Percentiles rank a stretch among this genome's conserved stretches.
These are phyloP conservation scores for Sporothrix mexicana DNA, from an alignment of 2,329 filamentous ascomycete genomes.

Conservation along the genomic window DNA sequence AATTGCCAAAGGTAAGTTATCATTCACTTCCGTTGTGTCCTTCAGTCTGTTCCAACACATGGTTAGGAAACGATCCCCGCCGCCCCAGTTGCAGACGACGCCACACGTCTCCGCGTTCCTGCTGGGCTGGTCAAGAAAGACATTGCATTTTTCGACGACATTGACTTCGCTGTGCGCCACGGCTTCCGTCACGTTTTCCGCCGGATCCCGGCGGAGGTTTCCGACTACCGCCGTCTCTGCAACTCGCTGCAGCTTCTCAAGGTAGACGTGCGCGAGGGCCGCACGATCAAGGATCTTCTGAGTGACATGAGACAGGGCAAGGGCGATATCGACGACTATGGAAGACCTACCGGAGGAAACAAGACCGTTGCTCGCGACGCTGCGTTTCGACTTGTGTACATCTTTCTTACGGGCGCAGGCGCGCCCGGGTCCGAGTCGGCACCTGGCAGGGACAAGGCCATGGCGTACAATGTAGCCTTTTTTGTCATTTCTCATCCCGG, in stretches of 20 bases:
- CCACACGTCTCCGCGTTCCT: background rate
- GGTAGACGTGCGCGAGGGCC: background rate
- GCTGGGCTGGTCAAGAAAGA: background rate
- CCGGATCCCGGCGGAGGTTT: background rate
- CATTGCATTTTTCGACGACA: background rate
- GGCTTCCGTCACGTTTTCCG: background rate
- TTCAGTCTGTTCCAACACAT: background rate
- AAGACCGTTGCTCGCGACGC: background rate
- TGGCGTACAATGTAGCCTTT: too few relatives aligned
- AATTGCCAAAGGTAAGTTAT: background rate
- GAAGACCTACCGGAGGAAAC: background rate
- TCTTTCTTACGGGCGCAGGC: background rate
- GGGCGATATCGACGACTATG: background rate
- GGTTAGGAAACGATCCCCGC: background rate
- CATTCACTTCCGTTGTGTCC: background rate
- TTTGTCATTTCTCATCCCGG: too few relatives aligned
- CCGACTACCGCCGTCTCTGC: background rate
- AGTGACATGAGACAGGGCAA: background rate
- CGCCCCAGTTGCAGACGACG: background rate
- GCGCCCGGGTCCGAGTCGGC: too few relatives aligned
- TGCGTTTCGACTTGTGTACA: background rate
- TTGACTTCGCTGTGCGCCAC: background rate
- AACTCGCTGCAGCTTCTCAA: background rate
- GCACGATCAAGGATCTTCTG: background rate
- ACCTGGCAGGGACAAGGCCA: too few relatives aligned